A percentile compares a stretch with the other conserved stretches of the same genome.
Evolutionary conservation across 1,284 basidiomycete genomes (phyloP).

Genomic region (Porodaedalea pini): DNA sequence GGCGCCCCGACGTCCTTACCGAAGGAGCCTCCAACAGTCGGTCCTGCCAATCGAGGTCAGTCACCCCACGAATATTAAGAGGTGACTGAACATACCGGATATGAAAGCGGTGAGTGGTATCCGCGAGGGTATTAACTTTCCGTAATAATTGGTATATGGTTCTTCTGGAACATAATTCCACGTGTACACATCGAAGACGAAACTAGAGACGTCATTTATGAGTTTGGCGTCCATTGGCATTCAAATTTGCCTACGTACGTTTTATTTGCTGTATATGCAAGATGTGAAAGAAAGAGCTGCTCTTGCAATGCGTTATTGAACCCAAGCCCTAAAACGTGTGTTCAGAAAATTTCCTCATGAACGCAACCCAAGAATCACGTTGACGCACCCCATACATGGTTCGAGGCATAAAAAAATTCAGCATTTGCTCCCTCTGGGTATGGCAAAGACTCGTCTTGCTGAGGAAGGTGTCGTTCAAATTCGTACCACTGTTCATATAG

Average conservation of each 20-base stretch:
- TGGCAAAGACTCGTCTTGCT: conserved; percentile 17
- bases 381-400: conserved; percentile 16
- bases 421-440: conserved; percentile 17
- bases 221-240: neutral
- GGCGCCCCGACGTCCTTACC: conserved; percentile 5
- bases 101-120: conserved; percentile 19
- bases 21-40: conserved; percentile 20
- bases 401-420: conserved; percentile 14
- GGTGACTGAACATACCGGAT: neutral
- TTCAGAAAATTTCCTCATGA: neutral
- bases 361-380: neutral
- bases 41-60: conserved; percentile 5
- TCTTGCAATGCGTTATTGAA: conserved; percentile 19
- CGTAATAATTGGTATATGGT: conserved; percentile 10
- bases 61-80: neutral
- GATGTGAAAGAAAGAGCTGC: conserved; percentile 20
- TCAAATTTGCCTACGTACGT: conserved; percentile 11
- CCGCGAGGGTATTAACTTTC: conserved; percentile 15
- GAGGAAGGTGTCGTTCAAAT: conserved; percentile 12
- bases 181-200: conserved; percentile 15
- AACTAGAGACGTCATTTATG: conserved; percentile 1
- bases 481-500: conserved; percentile 16
- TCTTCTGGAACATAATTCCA: conserved; percentile 7
- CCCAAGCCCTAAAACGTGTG: conserved; percentile 2
- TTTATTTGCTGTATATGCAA: conserved; percentile 21